Evolutionary conservation across 1,284 basidiomycete species (phyloP).

Genomic region (Malassezia sympodialis): DNA sequence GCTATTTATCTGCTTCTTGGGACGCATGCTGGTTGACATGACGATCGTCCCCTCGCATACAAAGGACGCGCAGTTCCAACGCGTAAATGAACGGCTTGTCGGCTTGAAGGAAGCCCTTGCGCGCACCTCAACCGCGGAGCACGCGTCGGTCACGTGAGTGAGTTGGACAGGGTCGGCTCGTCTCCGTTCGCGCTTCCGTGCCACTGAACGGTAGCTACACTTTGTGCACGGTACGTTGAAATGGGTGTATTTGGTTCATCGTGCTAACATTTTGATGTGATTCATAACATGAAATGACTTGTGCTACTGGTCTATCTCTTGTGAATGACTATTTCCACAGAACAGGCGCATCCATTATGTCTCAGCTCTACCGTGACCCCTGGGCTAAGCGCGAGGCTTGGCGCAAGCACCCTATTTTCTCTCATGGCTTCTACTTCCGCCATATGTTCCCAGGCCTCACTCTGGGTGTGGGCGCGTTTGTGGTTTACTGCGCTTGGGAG

Average conservation of each 20-base stretch:
- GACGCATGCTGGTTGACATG: not conserved
- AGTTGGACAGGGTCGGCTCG: not conserved
- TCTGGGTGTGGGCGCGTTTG: slow-evolving; percentile 37
- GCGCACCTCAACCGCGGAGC: not conserved
- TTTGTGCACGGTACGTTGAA: not conserved
- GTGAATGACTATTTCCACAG: not conserved
- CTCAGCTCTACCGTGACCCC: slow-evolving; percentile 40
- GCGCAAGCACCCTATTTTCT: slow-evolving; percentile 48
- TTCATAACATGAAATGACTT: not conserved
- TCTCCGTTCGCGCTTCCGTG: not conserved
- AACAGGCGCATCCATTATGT: slow-evolving; percentile 18
- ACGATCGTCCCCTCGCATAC: not conserved
- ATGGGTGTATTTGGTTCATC: not conserved
- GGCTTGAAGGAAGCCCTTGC: not conserved
- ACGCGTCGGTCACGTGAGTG: not conserved
- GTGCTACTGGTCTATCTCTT: not conserved
- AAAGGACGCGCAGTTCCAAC: not conserved
- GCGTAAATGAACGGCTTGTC: not conserved
- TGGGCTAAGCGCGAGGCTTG: slow-evolving; percentile 47
- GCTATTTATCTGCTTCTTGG: not conserved
- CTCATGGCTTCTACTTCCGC: slow-evolving; percentile 35
- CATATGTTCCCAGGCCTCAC: slow-evolving; percentile 46
- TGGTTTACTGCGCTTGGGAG: slow-evolving; percentile 22
- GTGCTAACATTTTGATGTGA: not conserved
- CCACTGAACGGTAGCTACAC: not conserved